phyloP scores from a whole-genome alignment of 1,139 yeast species.

The Magnusiomyces starmeri region DNA sequence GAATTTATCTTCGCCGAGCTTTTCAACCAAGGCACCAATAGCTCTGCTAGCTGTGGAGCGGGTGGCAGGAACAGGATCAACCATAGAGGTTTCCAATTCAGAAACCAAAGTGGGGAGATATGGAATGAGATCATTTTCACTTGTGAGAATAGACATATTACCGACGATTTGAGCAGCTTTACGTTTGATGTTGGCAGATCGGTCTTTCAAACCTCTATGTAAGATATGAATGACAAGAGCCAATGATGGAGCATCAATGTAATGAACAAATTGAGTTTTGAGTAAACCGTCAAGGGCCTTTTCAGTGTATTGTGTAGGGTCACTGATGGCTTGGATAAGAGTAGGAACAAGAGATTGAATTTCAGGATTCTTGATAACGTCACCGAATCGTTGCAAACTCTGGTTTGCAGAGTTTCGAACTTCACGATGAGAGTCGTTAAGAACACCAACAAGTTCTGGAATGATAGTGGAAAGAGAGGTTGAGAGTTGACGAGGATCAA shows the following conservation, averaged over 20 bases:
- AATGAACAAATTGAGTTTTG: constrained; percentile 90
- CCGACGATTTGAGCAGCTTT: constrained; percentile 98
- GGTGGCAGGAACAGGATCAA: constrained; percentile 96
- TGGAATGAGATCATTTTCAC: constrained; percentile 75
- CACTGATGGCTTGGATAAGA: constrained; percentile 87
- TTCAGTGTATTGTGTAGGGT: constrained; percentile 86
- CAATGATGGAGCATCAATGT: constrained; percentile 94
- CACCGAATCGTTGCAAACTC: constrained; percentile 86
- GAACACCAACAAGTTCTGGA: constrained; percentile 92
- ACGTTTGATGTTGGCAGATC: constrained; percentile 86
- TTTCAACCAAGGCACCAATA: constrained; percentile 90
- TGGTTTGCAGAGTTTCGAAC: constrained; percentile 93
- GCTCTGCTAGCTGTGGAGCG: constrained; percentile 98
- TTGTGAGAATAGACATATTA: constrained; percentile 94
- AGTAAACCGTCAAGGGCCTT: constrained; percentile 79
- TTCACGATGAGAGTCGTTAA: constrained; percentile 93
- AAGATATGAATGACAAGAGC: constrained; percentile 92
- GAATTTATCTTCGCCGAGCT: constrained; percentile 92
- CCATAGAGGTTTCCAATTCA: constrained; percentile 90
- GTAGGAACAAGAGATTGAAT: constrained; percentile 87
- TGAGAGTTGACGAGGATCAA: constrained; percentile 90
- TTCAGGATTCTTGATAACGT: constrained; percentile 95
- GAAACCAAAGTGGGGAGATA: constrained; percentile 69
- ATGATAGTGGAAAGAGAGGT: constrained; percentile 81
- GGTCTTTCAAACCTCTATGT: constrained; percentile 89